phyloP scores from a whole-genome alignment of 345 rosid species.

The Aquilaria sinensis region DNA sequence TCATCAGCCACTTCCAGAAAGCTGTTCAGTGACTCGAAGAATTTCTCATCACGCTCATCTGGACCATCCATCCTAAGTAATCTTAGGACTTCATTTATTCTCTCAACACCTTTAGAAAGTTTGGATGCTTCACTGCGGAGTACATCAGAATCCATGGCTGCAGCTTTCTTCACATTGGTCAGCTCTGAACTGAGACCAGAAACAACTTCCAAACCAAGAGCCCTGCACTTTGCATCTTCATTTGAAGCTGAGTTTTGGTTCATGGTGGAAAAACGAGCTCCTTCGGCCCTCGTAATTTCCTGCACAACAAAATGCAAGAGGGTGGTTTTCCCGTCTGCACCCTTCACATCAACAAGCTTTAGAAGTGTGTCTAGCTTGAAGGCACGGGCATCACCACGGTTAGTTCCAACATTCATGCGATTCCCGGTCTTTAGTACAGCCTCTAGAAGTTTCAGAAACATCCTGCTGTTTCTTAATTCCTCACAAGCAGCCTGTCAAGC shows the following conservation, averaged over 20 bases:
- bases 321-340: slow-evolving; percentile 94
- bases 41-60: slow-evolving; percentile 36
- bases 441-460: slow-evolving; percentile 92
- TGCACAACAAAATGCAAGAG: slow-evolving; percentile 96
- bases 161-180: slow-evolving; percentile 82
- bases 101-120: slow-evolving; percentile 61
- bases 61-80: slow-evolving; percentile 26
- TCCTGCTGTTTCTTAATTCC: slow-evolving; percentile 78
- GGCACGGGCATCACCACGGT: slow-evolving; percentile 96
- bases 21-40: slow-evolving; percentile 62
- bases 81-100: slow-evolving; percentile 45
- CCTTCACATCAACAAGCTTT: slow-evolving; percentile 93
- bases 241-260: slow-evolving; percentile 25
- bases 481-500: slow-evolving; percentile 82
- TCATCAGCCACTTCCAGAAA: slow-evolving; percentile 69
- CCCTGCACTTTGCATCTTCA: slow-evolving; percentile 78
- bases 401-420: slow-evolving; percentile 98
- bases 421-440: slow-evolving; percentile 98
- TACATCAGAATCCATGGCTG: slow-evolving; percentile 95
- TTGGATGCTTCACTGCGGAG: slow-evolving; percentile 71
- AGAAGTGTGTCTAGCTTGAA: slow-evolving; percentile 97
- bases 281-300: slow-evolving; percentile 91
- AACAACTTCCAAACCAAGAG: slow-evolving; percentile 90
- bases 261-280: slow-evolving; percentile 63
- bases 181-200: slow-evolving; percentile 80